A percentile compares a stretch with the other conserved stretches of the same genome.
phyloP scores from a whole-genome alignment of 2,329 filamentous ascomycete genomes.

The Fusarium vanettenii region DNA sequence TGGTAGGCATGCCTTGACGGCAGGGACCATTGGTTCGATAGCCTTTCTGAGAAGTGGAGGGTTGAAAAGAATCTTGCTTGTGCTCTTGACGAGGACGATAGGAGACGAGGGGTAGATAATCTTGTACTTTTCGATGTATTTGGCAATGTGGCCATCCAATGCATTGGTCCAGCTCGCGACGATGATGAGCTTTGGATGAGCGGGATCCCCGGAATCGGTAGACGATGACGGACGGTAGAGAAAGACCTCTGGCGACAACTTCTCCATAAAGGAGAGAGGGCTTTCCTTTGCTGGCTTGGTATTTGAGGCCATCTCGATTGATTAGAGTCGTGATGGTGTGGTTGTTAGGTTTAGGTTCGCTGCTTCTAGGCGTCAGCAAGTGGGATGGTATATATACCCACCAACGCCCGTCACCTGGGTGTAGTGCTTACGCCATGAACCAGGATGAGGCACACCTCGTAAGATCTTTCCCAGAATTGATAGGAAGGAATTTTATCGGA shows the following conservation, averaged over 20 bases:
- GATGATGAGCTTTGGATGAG: conserved; percentile 18
- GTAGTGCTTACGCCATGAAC: background rate
- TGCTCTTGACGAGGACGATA: conserved; percentile 11
- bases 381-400: background rate
- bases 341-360: background rate
- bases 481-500: background rate
- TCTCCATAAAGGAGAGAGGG: conserved; percentile 24
- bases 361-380: background rate
- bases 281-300: background rate
- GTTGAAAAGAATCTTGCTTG: conserved; percentile 4
- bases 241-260: conserved; percentile 8
- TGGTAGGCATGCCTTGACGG: background rate
- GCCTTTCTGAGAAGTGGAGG: background rate
- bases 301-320: background rate
- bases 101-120: background rate
- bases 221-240: conserved; percentile 4
- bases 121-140: conserved; percentile 26
- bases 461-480: background rate
- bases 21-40: background rate
- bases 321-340: background rate
- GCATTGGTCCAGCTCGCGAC: conserved; percentile 26
- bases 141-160: conserved; percentile 18
- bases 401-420: background rate
- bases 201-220: background rate
- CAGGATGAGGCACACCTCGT: background rate